Evolutionary conservation across 495 filamentous ascomycete genomes (phyloP), one percentile per base, ranked within the genome.

Genomic region (Aspergillus leporis): DNA sequence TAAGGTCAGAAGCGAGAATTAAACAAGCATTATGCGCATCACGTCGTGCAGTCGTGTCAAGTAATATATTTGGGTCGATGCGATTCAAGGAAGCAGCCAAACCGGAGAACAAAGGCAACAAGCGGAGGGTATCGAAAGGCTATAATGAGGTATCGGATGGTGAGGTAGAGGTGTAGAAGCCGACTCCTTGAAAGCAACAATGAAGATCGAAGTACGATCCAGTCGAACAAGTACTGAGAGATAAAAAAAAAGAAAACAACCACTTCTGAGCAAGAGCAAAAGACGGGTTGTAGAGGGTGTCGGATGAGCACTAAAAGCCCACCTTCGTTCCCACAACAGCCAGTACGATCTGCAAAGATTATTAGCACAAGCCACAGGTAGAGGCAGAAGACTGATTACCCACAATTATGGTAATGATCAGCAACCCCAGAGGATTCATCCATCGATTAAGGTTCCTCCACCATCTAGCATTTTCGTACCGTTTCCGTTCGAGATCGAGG

Each of bases 401-500:
- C 68, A 93, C 83, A 57, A 96, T 81, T 25, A 87, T 85, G 54
- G 84, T 85, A 56, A 97, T 83, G 32, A 98, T 83, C 56, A 89
- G 74, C 14, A 94, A 67, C 16, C 94, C 94, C 49, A 95, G 65
- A 41, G 90, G 73, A 52, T 86, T 85, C 91, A 98, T 93, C 66
- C 87, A 82, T 43, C 92, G 87, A 72, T 98, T 98, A 47, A 97
- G 78, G 58, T 84, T 89, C 58, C 94, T 83, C 94, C 94, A 98
- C 92, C 93, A 97, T 38, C 84, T 81, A 13, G 91, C 91, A 68
- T 91, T 97, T 64, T 90, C 81, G 68, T 90, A 91, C 51, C 83
- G 81, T 40, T 78, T 78, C 50, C 86, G 83, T 61, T 91, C 86
- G 22, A 85, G 64, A 28, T 66, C 64, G 46, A 64, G 66, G 48